A percentile compares a stretch with the other conserved stretches of the same genome.
Conservation (phyloP, 1,284 basidiomycete genomes). For the Afroboletus lepidellus region DNA sequence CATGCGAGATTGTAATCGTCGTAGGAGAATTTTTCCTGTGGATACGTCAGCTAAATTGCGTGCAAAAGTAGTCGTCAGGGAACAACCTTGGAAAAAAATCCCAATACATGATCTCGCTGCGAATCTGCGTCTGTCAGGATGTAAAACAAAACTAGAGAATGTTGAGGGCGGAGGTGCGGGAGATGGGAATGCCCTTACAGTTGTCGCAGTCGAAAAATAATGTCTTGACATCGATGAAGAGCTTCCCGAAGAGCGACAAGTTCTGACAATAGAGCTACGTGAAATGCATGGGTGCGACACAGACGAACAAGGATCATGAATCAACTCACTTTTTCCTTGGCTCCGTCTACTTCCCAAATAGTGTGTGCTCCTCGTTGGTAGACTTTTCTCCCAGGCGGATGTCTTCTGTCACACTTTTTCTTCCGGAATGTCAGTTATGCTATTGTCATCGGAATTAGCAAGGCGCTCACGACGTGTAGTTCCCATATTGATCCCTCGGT, state of each 20-base stretch:
- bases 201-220: conserved; percentile 92
- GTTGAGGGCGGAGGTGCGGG: background rate
- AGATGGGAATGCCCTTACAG: conserved; percentile 46
- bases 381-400: conserved; percentile 88
- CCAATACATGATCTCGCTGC: conserved; percentile 72
- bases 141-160: conserved; percentile 83
- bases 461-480: conserved; percentile 62
- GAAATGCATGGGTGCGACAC: background rate
- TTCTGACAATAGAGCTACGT: conserved; percentile 92
- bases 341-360: conserved; percentile 96
- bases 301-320: conserved; percentile 25
- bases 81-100: conserved; percentile 91
- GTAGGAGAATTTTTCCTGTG: conserved; percentile 90
- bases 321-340: conserved; percentile 61
- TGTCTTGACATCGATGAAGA: conserved; percentile 99
- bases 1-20: conserved; percentile 98
- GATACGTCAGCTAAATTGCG: conserved; percentile 4
- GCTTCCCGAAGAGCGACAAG: conserved; percentile 91
- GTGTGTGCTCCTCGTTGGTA: conserved; percentile 89
- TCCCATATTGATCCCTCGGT: conserved; percentile 70
- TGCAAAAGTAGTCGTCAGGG: background rate
- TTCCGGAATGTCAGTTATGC: conserved; percentile 33
- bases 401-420: conserved; percentile 68
- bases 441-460: background rate
- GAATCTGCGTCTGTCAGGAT: conserved; percentile 86